Evolutionary conservation across 2,329 filamentous ascomycete species (phyloP).

Genomic region (Alternaria sp.): DNA sequence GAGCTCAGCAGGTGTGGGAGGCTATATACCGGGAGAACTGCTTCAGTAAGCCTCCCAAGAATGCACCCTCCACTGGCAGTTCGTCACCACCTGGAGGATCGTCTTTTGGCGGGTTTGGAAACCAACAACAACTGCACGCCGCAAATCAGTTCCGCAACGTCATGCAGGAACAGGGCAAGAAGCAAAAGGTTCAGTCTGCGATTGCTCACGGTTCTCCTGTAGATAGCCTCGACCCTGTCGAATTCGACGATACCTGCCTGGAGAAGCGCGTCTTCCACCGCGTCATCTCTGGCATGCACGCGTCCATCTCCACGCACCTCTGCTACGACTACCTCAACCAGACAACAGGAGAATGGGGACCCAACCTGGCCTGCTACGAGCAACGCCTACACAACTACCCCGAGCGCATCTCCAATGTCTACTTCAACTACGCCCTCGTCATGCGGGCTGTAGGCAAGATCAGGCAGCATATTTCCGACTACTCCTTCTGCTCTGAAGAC

Average conservation of each 20-base stretch:
- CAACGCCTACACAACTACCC: constrained; percentile 82
- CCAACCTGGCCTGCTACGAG: constrained; percentile 89
- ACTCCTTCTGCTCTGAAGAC: constrained; percentile 93
- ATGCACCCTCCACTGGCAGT: constrained; percentile 40
- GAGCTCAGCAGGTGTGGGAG: constrained; percentile 91
- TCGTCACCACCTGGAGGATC: constrained; percentile 46
- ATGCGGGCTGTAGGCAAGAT: constrained; percentile 91
- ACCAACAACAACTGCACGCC: constrained; percentile 58
- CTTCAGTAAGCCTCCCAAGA: constrained; percentile 65
- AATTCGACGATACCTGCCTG: constrained; percentile 88
- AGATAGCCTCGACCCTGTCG: constrained; percentile 69
- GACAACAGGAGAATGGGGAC: constrained; percentile 89
- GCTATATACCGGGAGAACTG: constrained; percentile 98
- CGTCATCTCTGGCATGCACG: constrained; percentile 96
- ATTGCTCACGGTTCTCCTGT: constrained; percentile 59
- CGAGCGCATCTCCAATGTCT: constrained; percentile 94
- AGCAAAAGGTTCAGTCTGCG: constrained; percentile 66
- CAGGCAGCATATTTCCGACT: constrained; percentile 77
- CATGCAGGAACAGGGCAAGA: constrained; percentile 65
- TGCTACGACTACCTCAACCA: constrained; percentile 98
- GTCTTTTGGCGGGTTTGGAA: constrained; percentile 52
- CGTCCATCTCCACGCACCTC: constrained; percentile 93
- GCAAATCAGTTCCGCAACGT: constrained; percentile 67
- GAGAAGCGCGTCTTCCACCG: constrained; percentile 99
- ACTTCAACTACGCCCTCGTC: constrained; percentile 98